Evolutionary conservation across 352 stramenopile genomes (phyloP).

Genomic region (Phytopythium montanum): DNA sequence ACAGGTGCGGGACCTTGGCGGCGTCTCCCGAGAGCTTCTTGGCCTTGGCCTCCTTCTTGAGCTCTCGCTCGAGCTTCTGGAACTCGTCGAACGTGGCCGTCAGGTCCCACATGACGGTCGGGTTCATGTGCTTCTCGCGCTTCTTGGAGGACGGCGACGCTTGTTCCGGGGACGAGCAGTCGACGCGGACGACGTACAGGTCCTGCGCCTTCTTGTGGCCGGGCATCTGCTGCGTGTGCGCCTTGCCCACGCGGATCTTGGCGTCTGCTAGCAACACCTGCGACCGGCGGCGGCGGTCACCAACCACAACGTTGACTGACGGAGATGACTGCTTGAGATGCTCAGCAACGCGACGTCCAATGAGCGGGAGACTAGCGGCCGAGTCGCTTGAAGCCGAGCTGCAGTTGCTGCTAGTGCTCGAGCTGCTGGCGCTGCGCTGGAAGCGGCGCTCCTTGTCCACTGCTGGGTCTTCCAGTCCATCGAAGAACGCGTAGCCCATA

Average conservation of each 20-base stretch:
- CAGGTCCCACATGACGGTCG: slow-evolving; percentile 81
- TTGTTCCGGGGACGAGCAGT: slow-evolving; percentile 37
- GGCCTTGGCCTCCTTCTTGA: slow-evolving; percentile 60
- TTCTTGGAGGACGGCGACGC: slow-evolving; percentile 1
- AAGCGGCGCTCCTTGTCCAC: slow-evolving; percentile 5
- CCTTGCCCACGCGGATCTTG: slow-evolving; percentile 76
- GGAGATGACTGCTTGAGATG: slow-evolving; percentile 36
- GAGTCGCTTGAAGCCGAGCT: slow-evolving; percentile 1
- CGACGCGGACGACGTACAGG: slow-evolving; percentile 73
- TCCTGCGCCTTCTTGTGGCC: slow-evolving; percentile 43
- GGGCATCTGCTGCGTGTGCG: slow-evolving; percentile 39
- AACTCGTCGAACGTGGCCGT: slow-evolving; percentile 79
- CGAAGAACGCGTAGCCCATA: slow-evolving; percentile 10
- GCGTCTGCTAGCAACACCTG: slow-evolving; percentile 49
- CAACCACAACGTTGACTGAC: slow-evolving; percentile 49
- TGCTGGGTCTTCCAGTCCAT: slow-evolving; percentile 1
- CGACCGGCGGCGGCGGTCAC: slow-evolving; percentile 48
- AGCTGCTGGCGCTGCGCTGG: not conserved
- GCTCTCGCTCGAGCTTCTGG: slow-evolving; percentile 58
- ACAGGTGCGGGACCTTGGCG: slow-evolving; percentile 57
- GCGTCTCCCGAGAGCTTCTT: slow-evolving; percentile 39
- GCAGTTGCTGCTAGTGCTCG: not conserved
- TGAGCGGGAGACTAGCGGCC: slow-evolving; percentile 18
- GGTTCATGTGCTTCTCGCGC: slow-evolving; percentile 81
- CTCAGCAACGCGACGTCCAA: slow-evolving; percentile 37